phyloP scores from a whole-genome alignment of 2,329 filamentous ascomycete species.

The Fusarium praegraminearum region DNA sequence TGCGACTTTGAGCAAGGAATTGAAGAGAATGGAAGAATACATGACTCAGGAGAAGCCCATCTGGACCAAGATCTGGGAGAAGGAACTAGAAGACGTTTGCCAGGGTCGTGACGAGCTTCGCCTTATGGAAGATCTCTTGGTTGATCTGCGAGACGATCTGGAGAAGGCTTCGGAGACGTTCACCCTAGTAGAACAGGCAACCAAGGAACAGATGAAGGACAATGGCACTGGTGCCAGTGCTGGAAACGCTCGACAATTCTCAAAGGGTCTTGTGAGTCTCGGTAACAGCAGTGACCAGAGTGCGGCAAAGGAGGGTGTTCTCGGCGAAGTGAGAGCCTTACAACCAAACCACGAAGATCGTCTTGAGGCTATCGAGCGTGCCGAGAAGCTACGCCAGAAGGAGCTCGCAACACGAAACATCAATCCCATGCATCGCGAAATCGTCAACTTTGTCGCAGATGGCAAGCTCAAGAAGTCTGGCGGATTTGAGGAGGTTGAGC shows the following conservation, averaged over 20 bases:
- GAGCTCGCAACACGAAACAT: slow-evolving; percentile 83
- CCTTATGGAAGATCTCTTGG: slow-evolving; percentile 93
- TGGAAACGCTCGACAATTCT: slow-evolving; percentile 67
- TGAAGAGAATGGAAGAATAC: slow-evolving; percentile 95
- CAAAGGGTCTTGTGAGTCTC: slow-evolving; percentile 64
- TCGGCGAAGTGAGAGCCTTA: slow-evolving; percentile 92
- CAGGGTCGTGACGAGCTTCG: slow-evolving; percentile 95
- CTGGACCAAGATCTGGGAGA: slow-evolving; percentile 99
- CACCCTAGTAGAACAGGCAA: slow-evolving; percentile 94
- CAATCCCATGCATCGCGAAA: slow-evolving; percentile 84
- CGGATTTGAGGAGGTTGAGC: slow-evolving; percentile 92
- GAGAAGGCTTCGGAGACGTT: slow-evolving; percentile 96
- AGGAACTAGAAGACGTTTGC: slow-evolving; percentile 94
- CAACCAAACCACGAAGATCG: slow-evolving; percentile 95
- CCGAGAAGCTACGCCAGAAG: slow-evolving; percentile 89
- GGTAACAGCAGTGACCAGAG: slow-evolving; percentile 74
- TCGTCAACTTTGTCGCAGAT: slow-evolving; percentile 86
- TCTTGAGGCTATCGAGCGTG: slow-evolving; percentile 96
- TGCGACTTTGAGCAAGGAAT: slow-evolving; percentile 80
- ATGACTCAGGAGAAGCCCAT: slow-evolving; percentile 92
- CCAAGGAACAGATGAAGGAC: slow-evolving; percentile 95
- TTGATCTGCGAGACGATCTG: slow-evolving; percentile 92
- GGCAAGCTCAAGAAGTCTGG: slow-evolving; percentile 96
- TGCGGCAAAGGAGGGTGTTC: slow-evolving; percentile 88
- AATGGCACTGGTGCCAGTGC: slow-evolving; percentile 65